Conservation (phyloP, 2,329 filamentous ascomycete species). For the Exophiala alcalophila region DNA sequence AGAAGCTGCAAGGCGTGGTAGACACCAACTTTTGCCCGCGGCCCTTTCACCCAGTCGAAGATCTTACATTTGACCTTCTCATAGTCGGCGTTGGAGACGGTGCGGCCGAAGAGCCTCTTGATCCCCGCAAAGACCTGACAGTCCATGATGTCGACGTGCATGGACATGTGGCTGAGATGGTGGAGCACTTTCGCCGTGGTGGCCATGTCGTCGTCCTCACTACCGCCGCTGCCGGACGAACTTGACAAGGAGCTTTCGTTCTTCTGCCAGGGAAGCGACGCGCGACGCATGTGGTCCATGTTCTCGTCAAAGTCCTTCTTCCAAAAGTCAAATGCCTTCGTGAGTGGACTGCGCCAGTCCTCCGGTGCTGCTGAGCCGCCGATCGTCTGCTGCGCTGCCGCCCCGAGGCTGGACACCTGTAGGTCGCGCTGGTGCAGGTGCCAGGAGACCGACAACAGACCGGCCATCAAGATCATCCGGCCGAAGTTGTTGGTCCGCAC, state of each 20-base stretch:
- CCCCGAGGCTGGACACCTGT: slow-evolving; percentile 79
- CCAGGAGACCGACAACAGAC: slow-evolving; percentile 88
- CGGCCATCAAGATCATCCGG: slow-evolving; percentile 88
- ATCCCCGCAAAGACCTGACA: slow-evolving; percentile 92
- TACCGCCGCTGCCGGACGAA: too few relatives aligned
- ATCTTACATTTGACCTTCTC: slow-evolving; percentile 72
- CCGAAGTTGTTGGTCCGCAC: slow-evolving; percentile 92
- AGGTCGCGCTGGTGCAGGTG: slow-evolving; percentile 98
- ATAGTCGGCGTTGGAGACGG: slow-evolving; percentile 78
- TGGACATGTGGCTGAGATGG: slow-evolving; percentile 93
- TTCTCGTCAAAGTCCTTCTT: slow-evolving; percentile 84
- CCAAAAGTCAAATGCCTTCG: slow-evolving; percentile 89
- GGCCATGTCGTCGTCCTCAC: slow-evolving; percentile 67
- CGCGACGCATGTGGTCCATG: slow-evolving; percentile 42
- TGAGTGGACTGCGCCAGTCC: slow-evolving; percentile 83
- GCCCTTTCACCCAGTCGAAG: slow-evolving; percentile 82
- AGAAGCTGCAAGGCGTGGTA: slow-evolving; percentile 90
- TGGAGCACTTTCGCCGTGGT: slow-evolving; percentile 86
- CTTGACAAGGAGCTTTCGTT: too few relatives aligned
- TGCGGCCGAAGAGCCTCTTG: slow-evolving; percentile 76
- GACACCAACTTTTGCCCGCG: slow-evolving; percentile 80
- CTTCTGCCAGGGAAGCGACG: slow-evolving; percentile 29
- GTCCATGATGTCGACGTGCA: slow-evolving; percentile 93
- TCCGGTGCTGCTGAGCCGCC: slow-evolving; percentile 82
- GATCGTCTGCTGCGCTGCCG: slow-evolving; percentile 62